A percentile compares a stretch with the other conserved stretches of the same genome.
Conservation (phyloP, 2,329 filamentous ascomycete species). For the Stachybotrys chlorohalonatus region DNA sequence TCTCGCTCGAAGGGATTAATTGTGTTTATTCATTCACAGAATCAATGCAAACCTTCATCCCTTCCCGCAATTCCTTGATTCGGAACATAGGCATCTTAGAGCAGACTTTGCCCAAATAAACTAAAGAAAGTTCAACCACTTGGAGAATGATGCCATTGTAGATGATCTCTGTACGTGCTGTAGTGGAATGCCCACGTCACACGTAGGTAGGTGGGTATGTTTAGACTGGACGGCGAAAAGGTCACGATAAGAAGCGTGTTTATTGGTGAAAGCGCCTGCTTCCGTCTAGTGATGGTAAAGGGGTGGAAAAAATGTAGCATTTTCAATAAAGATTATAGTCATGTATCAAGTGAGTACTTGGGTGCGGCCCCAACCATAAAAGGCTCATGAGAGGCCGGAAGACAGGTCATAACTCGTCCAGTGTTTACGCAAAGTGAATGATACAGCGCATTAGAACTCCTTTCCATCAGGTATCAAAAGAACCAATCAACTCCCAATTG, state of each 20-base stretch:
- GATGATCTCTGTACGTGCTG: too few species aligned
- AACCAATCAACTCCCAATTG: not conserved
- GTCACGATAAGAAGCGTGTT: too few species aligned
- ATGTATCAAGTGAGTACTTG: not conserved
- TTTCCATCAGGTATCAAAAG: not conserved
- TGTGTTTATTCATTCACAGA: not conserved
- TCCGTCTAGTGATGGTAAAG: too few species aligned
- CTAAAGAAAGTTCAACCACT: not conserved
- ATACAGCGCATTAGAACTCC: not conserved
- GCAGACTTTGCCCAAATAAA: not conserved
- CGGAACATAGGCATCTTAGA: not conserved
- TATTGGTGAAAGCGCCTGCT: too few species aligned
- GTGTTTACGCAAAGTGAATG: not conserved
- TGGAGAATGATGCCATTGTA: not conserved
- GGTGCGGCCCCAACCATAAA: not conserved
- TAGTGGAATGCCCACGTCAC: too few species aligned
- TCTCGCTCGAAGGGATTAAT: not conserved
- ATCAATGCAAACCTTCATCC: not conserved
- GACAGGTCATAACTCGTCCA: not conserved
- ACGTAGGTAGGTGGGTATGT: too few species aligned
- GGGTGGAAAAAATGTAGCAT: too few species aligned
- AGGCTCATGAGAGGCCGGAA: not conserved
- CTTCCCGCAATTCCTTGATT: not conserved
- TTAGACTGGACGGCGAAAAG: too few species aligned
- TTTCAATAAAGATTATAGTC: too few species aligned